These are phyloP conservation scores for Brassica incana DNA, from an alignment of 345 rosid genomes.

Conservation along the genomic window DNA sequence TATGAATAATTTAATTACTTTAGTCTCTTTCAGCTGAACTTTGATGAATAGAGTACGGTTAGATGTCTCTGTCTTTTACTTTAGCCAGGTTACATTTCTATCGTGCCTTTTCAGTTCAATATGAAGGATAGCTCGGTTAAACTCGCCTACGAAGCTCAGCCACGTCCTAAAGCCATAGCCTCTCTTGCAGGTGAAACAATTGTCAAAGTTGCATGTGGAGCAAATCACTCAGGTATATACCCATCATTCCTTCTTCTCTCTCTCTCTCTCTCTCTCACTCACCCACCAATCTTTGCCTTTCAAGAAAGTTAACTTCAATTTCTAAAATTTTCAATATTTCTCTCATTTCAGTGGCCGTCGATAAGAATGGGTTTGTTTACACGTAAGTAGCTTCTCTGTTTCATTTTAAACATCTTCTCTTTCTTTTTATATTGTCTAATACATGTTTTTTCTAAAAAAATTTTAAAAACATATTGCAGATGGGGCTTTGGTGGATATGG, in stretches of 20 bases:
- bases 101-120: conserved; percentile 58
- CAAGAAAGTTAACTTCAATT: background rate
- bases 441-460: background rate
- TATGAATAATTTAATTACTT: background rate
- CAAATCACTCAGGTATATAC: conserved; percentile 84
- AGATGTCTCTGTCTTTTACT: too few relatives aligned
- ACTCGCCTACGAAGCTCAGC: conserved; percentile 94
- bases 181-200: conserved; percentile 78
- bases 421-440: background rate
- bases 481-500: conserved; percentile 99
- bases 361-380: conserved; percentile 86
- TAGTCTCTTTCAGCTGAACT: background rate
- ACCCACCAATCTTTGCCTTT: background rate
- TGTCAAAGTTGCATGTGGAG: conserved; percentile 92
- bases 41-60: background rate
- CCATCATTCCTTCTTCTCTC: background rate
- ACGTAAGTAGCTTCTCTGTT: conserved; percentile 59
- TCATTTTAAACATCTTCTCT: background rate
- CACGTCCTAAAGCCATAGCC: conserved; percentile 80
- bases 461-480: conserved; percentile 47
- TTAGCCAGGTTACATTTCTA: background rate
- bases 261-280: background rate
- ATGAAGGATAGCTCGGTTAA: conserved; percentile 88
- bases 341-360: conserved; percentile 74
- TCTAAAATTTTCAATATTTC: conserved; percentile 19